phyloP scores from a whole-genome alignment of 163 green algal genomes.

The Chlamydomonas reinhardtii region DNA sequence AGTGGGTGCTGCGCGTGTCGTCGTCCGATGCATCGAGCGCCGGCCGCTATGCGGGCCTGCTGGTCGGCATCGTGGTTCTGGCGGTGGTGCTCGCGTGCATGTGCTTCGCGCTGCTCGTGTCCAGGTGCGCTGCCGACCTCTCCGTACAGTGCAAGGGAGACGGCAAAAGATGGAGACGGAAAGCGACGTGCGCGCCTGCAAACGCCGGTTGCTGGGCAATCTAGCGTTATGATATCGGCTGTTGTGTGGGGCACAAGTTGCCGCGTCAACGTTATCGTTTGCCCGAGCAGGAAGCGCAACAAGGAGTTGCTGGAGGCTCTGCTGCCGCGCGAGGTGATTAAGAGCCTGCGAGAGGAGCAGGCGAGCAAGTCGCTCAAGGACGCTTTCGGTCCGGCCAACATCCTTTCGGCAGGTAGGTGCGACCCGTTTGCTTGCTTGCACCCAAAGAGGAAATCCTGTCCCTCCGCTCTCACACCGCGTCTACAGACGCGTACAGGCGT shows the following conservation, averaged over 20 bases:
- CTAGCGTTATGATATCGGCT: no score
- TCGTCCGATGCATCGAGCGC: not conserved
- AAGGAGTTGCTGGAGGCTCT: not conserved
- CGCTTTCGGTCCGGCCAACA: no score
- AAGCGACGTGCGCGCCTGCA: no score
- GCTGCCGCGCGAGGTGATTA: not conserved
- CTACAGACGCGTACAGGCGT: no score
- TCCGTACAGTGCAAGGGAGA: no score
- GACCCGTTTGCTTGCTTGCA: no score
- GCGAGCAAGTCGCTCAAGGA: not conserved
- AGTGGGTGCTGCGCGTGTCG: not conserved
- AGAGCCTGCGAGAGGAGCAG: not conserved
- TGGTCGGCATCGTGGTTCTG: not conserved
- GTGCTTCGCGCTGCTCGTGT: not conserved
- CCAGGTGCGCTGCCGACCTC: not conserved
- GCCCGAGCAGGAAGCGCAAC: not conserved
- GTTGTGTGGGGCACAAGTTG: no score
- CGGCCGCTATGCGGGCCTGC: not conserved
- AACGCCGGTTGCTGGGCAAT: no score
- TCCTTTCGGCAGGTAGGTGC: not conserved
- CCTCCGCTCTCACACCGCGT: no score
- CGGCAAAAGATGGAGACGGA: no score
- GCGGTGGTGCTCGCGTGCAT: not conserved
- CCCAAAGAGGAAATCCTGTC: no score
- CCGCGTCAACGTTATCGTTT: no score